These are phyloP conservation scores for Kalanchoe fedtschenkoi DNA, from an alignment of 164 flowering plant genomes.

Conservation along the genomic window DNA sequence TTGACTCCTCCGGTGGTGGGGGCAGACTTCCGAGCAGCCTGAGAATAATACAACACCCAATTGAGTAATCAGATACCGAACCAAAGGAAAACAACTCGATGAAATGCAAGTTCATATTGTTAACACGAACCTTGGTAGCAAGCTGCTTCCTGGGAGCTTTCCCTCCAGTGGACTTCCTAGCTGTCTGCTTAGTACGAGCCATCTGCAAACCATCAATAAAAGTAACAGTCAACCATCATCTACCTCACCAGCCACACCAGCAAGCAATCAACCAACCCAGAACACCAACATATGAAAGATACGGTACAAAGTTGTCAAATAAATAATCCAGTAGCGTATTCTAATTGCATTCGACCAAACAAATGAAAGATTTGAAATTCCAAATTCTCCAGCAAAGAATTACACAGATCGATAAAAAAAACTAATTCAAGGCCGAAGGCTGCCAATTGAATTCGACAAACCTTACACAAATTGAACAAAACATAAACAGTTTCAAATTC, in stretches of 20 bases:
- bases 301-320: no score
- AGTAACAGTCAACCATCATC: background rate
- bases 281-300: no score
- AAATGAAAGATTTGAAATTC: no score
- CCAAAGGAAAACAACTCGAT: background rate
- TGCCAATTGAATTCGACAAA: no score
- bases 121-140: slow-evolving; percentile 57
- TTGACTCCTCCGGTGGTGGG: slow-evolving; percentile 93
- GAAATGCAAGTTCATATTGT: background rate
- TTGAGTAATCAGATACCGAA: background rate
- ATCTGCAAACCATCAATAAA: slow-evolving; percentile 19
- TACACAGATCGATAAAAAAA: background rate
- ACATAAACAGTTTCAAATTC: no score
- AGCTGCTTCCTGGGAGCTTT: slow-evolving; percentile 87
- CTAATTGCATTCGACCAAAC: no score
- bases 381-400: background rate
- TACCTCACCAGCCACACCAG: background rate
- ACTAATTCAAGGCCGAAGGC: no score
- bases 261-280: background rate
- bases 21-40: slow-evolving; percentile 92
- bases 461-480: no score
- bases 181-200: slow-evolving; percentile 93
- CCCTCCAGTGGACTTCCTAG: slow-evolving; percentile 86
- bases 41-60: background rate
- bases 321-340: no score